phyloP scores from a whole-genome alignment of 2,329 filamentous ascomycete species.

The Cyphellophora attinorum region DNA sequence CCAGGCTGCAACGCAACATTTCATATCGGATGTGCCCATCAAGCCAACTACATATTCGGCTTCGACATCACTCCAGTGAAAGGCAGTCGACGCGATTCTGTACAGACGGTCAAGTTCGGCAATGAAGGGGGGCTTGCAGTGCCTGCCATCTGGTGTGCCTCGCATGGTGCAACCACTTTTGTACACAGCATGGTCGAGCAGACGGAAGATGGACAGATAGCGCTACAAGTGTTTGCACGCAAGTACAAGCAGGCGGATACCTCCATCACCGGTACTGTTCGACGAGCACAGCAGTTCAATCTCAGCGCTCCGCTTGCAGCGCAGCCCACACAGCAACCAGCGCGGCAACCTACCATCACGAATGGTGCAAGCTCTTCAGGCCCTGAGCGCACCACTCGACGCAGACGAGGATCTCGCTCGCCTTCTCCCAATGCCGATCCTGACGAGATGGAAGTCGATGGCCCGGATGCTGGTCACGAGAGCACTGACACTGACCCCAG shows the following conservation, averaged over 20 bases:
- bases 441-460: constrained; percentile 8
- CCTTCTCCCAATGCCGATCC: constrained; percentile 10
- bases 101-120: constrained; percentile 69
- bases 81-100: constrained; percentile 71
- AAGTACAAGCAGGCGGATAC: constrained; percentile 94
- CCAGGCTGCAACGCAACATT: constrained; percentile 44
- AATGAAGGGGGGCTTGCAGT: constrained; percentile 73
- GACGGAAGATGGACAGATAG: constrained; percentile 58
- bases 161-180: constrained; percentile 54
- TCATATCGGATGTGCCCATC: constrained; percentile 84
- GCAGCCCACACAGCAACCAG: constrained; percentile 23
- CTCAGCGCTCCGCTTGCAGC: constrained; percentile 26
- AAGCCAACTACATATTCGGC: constrained; percentile 71
- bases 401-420: constrained; percentile 16
- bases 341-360: constrained; percentile 49
- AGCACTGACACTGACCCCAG: constrained; percentile 3
- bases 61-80: constrained; percentile 90
- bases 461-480: constrained; percentile 7
- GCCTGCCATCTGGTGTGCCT: constrained; percentile 85
- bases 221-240: constrained; percentile 75
- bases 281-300: constrained; percentile 69
- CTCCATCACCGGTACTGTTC: constrained; percentile 78
- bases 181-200: constrained; percentile 72
- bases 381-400: constrained; percentile 10
- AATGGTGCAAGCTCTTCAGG: constrained; percentile 22